Conservation (phyloP, 768 basidiomycete species). For the Calocybe cyanea region DNA sequence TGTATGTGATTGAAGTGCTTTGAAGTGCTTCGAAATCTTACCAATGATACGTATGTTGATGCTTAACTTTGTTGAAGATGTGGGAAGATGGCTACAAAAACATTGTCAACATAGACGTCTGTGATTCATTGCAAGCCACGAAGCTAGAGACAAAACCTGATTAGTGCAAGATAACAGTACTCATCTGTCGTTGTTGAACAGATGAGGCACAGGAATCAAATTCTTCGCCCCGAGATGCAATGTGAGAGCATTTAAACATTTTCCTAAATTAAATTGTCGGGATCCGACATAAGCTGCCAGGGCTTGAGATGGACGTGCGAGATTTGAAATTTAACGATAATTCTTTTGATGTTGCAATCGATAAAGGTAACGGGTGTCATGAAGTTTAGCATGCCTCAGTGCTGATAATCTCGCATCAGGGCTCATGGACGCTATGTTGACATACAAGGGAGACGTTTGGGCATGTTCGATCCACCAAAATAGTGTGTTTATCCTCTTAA, state of each 20-base stretch:
- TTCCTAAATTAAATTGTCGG: background rate
- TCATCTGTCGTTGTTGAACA: slow-evolving; percentile 70
- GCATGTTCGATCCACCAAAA: slow-evolving; percentile 30
- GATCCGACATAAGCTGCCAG: slow-evolving; percentile 28
- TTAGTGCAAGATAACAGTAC: slow-evolving; percentile 43
- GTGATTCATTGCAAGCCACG: slow-evolving; percentile 14
- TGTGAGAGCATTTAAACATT: slow-evolving; percentile 44
- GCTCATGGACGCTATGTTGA: slow-evolving; percentile 91
- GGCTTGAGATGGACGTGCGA: slow-evolving; percentile 85
- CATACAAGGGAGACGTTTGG: slow-evolving; percentile 80
- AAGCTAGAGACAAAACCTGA: background rate
- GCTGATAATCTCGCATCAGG: slow-evolving; percentile 25
- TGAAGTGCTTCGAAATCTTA: no score
- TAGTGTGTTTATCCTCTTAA: background rate
- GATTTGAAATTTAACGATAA: slow-evolving; percentile 54
- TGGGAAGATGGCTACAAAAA: slow-evolving; percentile 83
- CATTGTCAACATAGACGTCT: slow-evolving; percentile 76
- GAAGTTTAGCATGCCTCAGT: background rate
- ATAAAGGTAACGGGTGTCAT: slow-evolving; percentile 58
- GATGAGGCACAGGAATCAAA: slow-evolving; percentile 57
- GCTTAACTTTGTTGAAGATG: slow-evolving; percentile 48
- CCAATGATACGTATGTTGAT: no score
- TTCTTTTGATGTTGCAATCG: slow-evolving; percentile 77
- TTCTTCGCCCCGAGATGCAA: slow-evolving; percentile 59
- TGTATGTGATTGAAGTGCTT: slow-evolving; percentile 32